A percentile compares a stretch with the other conserved stretches of the same genome.
Evolutionary conservation across 2,329 filamentous ascomycete species (phyloP).

Genomic region (Leptographium flavum): DNA sequence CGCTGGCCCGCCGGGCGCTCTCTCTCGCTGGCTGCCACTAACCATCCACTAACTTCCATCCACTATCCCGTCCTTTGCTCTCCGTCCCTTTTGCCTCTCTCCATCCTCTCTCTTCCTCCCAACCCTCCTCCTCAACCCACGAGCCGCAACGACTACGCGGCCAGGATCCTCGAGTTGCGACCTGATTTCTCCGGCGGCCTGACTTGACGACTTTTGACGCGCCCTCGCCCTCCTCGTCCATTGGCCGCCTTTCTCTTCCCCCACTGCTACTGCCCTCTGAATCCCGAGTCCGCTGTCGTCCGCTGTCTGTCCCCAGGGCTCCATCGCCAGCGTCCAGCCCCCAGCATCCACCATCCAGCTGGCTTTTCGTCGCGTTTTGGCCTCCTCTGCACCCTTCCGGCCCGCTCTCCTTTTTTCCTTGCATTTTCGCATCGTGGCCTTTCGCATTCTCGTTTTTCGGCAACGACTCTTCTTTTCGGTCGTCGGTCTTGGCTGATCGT

Average conservation of each 20-base stretch:
- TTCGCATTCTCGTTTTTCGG: too few relatives aligned
- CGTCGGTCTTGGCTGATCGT: too few relatives aligned
- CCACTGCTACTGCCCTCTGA: too few relatives aligned
- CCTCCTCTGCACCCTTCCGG: background rate
- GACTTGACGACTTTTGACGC: background rate
- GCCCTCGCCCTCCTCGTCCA: too few relatives aligned
- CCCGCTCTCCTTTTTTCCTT: background rate
- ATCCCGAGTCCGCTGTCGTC: background rate
- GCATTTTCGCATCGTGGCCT: too few relatives aligned
- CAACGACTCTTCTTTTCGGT: too few relatives aligned
- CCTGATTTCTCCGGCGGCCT: background rate
- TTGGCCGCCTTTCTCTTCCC: background rate
- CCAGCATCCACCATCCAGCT: too few relatives aligned
- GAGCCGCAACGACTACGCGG: conserved; percentile 1
- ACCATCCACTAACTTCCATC: background rate
- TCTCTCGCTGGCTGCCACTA: background rate
- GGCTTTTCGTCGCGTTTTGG: background rate
- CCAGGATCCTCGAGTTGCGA: background rate
- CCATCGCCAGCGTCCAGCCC: conserved; percentile 1
- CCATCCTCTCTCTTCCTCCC: background rate
- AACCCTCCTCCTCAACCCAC: background rate
- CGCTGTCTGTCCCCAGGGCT: too few relatives aligned
- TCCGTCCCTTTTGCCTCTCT: background rate
- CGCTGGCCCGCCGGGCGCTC: too few relatives aligned
- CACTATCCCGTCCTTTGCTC: background rate